Base-by-base conservation (phyloP, 305 asterid species). In the Plantago coronopus region DNA sequence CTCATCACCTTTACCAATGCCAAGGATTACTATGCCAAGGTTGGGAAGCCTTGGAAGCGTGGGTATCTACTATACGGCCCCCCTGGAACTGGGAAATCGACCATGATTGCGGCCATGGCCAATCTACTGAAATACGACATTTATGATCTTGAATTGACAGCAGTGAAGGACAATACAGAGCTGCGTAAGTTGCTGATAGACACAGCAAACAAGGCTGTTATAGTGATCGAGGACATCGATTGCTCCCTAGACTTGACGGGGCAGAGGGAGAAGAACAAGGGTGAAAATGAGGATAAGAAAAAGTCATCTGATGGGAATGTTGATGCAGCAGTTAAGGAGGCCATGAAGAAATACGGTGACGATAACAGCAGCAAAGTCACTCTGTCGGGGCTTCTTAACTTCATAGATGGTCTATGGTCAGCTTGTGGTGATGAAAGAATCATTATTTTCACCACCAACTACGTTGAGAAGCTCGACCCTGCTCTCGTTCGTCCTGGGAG, bases 351-450 rank as follows among this genome's bases (percentile, higher is more conserved):
- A 29, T 11, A 47, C 55, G 69, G 60, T 54, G 69, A 66, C 62
- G 64, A 59, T 18, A 66, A 76, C 66, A 12, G 44, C 7, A 83
- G 86, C 57, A 74, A 74, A 68, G 86, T 83, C 15, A 83, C 84
- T 0, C 64, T 80, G 5, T 80, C 87, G 0, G 91, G 88, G 67
- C 84, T 81, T 2, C 74, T 83, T 1, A 83, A 83, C 61, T 81
- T 81, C 78, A 83, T 81, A 0, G 87, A 83, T 20, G 85, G 85
- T 18, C 72, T 83, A 0, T 83, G 91, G 91, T 83, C 90, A 0
- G 79, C 83, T 12, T 76, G 86, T 55, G 87, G 80, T 7, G 77
- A 74, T 0, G 83, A 78, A 57, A 72, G 83, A 34, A 69, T 83
- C 44, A 76, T 83, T 4, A 71, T 83, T 0, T 78, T 83, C 72